Conservation (phyloP, 768 basidiomycete species). For the Lactarius akahatsu region DNA sequence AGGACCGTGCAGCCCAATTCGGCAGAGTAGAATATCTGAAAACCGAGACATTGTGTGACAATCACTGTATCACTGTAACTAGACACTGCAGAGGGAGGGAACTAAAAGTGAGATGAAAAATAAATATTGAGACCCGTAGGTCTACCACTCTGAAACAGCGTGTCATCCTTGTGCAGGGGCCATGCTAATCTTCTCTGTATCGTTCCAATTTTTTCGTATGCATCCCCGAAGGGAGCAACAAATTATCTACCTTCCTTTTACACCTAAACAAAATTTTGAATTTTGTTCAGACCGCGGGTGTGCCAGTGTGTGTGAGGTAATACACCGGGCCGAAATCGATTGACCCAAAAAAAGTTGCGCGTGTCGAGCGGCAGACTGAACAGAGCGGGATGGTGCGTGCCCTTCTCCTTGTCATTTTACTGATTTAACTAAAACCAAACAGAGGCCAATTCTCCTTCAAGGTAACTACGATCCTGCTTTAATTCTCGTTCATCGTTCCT, state of each 20-base stretch:
- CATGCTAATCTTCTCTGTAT: constrained; percentile 99
- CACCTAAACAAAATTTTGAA: background rate
- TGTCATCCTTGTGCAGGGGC: constrained; percentile 99
- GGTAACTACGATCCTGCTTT: constrained; percentile 34
- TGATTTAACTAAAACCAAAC: background rate
- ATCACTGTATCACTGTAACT: no score
- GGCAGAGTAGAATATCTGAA: no score
- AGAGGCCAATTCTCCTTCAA: background rate
- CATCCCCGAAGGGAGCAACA: constrained; percentile 74
- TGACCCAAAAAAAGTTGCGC: background rate
- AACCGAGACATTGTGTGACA: no score
- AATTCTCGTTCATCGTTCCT: constrained; percentile 32
- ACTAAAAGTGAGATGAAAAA: constrained; percentile 23
- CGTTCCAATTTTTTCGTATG: constrained; percentile 99
- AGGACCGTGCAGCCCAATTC: no score
- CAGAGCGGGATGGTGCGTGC: background rate
- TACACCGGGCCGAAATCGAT: background rate
- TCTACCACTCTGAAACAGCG: constrained; percentile 94
- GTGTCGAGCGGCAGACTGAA: background rate
- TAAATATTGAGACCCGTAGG: constrained; percentile 47
- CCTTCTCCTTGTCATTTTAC: background rate
- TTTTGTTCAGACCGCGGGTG: background rate
- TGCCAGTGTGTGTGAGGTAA: background rate
- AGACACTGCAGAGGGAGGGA: no score
- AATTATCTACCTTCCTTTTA: background rate